Evolutionary conservation across 345 rosid genomes (phyloP).

Genomic region (Sonneratia caseolaris): DNA sequence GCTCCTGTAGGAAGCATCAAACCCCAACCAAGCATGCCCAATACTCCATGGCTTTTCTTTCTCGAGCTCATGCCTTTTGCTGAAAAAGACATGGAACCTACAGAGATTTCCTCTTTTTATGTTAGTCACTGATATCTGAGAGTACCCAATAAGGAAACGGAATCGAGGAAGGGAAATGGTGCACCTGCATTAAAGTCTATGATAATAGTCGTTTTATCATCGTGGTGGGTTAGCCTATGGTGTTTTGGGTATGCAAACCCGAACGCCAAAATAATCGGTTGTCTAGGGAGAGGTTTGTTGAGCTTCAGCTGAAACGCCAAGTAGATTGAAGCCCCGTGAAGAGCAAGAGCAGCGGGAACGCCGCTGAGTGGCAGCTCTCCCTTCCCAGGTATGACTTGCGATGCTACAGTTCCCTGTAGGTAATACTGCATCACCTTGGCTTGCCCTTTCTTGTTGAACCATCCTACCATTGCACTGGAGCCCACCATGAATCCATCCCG

Average conservation of each 20-base stretch:
- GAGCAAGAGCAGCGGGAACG: constrained; percentile 60
- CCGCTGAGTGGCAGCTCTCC: constrained; percentile 67
- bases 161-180: not conserved
- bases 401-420: constrained; percentile 48
- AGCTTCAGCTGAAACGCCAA: constrained; percentile 73
- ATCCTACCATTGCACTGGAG: constrained; percentile 84
- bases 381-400: constrained; percentile 55
- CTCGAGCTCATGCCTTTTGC: constrained; percentile 23
- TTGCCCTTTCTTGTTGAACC: constrained; percentile 68
- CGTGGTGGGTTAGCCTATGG: constrained; percentile 45
- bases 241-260: constrained; percentile 44
- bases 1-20: constrained; percentile 70
- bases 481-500: constrained; percentile 86
- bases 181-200: constrained; percentile 68
- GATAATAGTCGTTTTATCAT: constrained; percentile 51
- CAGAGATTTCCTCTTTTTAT: not conserved
- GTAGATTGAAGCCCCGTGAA: constrained; percentile 67
- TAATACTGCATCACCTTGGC: constrained; percentile 67
- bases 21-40: constrained; percentile 75
- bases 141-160: not conserved
- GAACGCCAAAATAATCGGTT: constrained; percentile 65
- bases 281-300: constrained; percentile 32
- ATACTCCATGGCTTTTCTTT: constrained; percentile 62
- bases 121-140: not conserved
- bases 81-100: constrained; percentile 33